These are phyloP conservation scores for Cylindrotheca fusiformis DNA, from an alignment of 108 stramenopile species.

Conservation along the genomic window DNA sequence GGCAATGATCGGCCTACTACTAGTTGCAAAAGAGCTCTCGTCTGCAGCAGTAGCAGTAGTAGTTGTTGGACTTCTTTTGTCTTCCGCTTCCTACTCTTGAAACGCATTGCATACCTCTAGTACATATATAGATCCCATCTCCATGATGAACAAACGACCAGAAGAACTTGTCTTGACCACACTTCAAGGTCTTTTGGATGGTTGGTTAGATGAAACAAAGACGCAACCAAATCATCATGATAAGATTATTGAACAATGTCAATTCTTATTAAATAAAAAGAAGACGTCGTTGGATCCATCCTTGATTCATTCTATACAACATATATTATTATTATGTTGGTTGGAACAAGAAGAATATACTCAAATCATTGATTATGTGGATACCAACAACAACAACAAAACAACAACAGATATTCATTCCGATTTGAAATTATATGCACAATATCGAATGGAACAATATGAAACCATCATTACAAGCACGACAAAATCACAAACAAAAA, in stretches of 20 bases:
- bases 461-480: too few relatives aligned
- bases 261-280: slow-evolving; percentile 17
- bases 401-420: too few relatives aligned
- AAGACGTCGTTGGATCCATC: slow-evolving; percentile 21
- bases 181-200: slow-evolving; percentile 21
- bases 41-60: too few relatives aligned
- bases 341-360: slow-evolving; percentile 21
- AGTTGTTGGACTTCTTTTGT: too few relatives aligned
- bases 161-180: slow-evolving; percentile 8
- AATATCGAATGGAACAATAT: slow-evolving; percentile 27
- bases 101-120: background rate
- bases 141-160: too few relatives aligned
- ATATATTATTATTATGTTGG: slow-evolving; percentile 19
- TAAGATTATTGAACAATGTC: slow-evolving; percentile 10
- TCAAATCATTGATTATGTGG: slow-evolving; percentile 17
- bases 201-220: slow-evolving; percentile 12
- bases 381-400: background rate
- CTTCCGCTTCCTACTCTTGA: too few relatives aligned
- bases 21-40: too few relatives aligned
- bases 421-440: slow-evolving; percentile 28
- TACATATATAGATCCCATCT: background rate
- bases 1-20: too few relatives aligned
- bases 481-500: slow-evolving; percentile 16
- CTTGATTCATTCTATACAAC: slow-evolving; percentile 15
- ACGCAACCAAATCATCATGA: too few relatives aligned